Base-by-base conservation (phyloP, 805 yeast species). In the Candida krabiensis region DNA sequence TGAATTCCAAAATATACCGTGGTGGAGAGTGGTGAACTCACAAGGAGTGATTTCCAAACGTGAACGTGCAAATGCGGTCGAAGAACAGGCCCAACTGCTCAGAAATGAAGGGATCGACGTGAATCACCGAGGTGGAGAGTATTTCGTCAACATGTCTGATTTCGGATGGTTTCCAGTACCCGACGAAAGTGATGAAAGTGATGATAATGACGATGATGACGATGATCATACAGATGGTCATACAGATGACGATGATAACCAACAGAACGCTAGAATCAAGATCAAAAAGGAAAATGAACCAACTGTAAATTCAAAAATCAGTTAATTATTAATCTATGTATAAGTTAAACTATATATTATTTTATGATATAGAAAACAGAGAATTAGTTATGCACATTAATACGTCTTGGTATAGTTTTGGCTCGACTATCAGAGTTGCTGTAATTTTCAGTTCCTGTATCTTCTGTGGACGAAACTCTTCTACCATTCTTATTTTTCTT, bases 21-120 rank as follows among this genome's bases (percentile, higher is more conserved):
- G 95, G 95, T 85, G 91, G 91, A 61, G 95, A 24, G 85, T 86
- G 2, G 65, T 86, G 8, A 71, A 74, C 17, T 67, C 84, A n/a
- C 61, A 74, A 13, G 93, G 93, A 0, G 65, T 60, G 14, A 79
- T 85, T 2, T 75, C 88, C 4, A 72, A 73, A 3, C 55, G 85
- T 30, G 75, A 55, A 8, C 61, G 54, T 24, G 55, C 66, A 0
- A 57, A 58, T 18, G 71, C 74, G 2, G 77, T 74, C 36, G 46
- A 52, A 9, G 47, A 54, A 16, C 91, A 84, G 54, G 67, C 70
- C 9, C 58, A 63, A 5, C 47, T 53, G 33, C 60, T 84, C 16
- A 41, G 56, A 14, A 52, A 45, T 0, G 91, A 85, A 58, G 74
- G 76, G 0, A 67, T 78, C 0, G 69, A 60, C 1, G 71, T 70